These are phyloP conservation scores for Arachis monticola DNA, from an alignment of 331 rosid genomes.

Conservation along the genomic window DNA sequence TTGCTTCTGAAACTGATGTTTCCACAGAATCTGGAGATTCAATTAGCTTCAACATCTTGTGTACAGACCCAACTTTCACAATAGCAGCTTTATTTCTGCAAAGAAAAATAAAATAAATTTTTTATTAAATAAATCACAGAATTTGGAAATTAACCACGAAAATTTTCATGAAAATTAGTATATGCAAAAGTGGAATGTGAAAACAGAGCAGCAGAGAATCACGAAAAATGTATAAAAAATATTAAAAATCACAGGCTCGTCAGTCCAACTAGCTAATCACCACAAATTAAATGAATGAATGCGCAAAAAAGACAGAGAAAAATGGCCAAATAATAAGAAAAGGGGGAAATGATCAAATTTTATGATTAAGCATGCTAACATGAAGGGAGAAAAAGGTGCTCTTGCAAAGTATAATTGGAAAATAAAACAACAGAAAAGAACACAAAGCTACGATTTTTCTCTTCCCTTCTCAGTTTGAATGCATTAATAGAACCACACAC, in stretches of 20 bases:
- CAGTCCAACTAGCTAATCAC: background rate
- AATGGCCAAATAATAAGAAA: too few relatives aligned
- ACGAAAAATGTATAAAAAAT: background rate
- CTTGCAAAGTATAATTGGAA: conserved; percentile 13
- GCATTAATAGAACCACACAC: background rate
- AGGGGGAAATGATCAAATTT: too few relatives aligned
- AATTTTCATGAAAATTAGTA: background rate
- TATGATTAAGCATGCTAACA: background rate
- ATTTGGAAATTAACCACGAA: background rate
- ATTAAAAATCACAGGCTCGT: background rate
- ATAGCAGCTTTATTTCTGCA: conserved; percentile 91
- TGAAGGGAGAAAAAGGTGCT: too few relatives aligned
- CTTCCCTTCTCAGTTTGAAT: too few relatives aligned
- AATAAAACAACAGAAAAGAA: background rate
- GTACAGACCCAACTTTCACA: conserved; percentile 87
- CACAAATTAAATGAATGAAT: background rate
- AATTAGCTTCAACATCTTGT: conserved; percentile 82
- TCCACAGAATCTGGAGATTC: conserved; percentile 57
- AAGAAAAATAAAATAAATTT: background rate
- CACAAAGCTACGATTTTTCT: background rate
- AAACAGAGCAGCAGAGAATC: background rate
- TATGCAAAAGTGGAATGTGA: background rate
- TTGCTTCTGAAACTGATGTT: conserved; percentile 72
- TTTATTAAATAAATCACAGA: background rate
- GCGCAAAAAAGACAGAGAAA: background rate